These are phyloP conservation scores for Thecaphora thlaspeos DNA, from an alignment of 1,284 basidiomycete species.

Conservation along the genomic window DNA sequence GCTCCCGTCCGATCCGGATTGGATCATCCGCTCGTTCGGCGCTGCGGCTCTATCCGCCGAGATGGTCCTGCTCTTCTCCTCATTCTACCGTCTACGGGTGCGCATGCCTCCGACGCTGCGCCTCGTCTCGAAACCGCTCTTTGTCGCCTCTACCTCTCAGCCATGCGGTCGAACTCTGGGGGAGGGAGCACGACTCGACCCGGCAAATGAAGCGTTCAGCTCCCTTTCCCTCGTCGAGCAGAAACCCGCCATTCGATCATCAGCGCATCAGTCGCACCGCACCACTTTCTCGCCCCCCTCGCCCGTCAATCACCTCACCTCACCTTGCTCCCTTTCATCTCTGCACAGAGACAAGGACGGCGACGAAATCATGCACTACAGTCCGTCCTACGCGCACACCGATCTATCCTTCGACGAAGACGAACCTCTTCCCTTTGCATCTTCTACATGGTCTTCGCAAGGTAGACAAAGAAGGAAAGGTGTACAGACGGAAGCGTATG, in stretches of 20 bases:
- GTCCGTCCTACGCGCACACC: too few species aligned
- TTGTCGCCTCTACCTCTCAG: background rate
- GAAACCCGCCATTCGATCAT: background rate
- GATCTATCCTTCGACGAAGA: constrained; percentile 1
- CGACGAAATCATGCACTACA: background rate
- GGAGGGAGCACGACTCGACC: background rate
- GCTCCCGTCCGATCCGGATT: background rate
- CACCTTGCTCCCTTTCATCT: too few species aligned
- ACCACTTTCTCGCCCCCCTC: too few species aligned
- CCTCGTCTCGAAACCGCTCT: constrained; percentile 18
- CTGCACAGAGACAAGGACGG: background rate
- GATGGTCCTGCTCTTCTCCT: background rate
- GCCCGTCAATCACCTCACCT: too few species aligned
- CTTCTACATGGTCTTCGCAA: background rate
- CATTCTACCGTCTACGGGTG: constrained; percentile 2
- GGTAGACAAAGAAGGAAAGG: constrained; percentile 2
- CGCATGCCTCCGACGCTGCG: constrained; percentile 13
- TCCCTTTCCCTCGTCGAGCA: background rate
- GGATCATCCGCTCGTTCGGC: background rate
- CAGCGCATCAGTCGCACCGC: background rate
- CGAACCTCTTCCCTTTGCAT: background rate
- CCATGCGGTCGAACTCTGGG: background rate
- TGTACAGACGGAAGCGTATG: constrained; percentile 7
- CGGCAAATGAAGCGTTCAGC: background rate
- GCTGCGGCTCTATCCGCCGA: background rate